Percentiles rank a stretch among this genome's conserved stretches.
These are phyloP conservation scores for Ophiocordyceps polyrhachis-furcata DNA, from an alignment of 2,329 filamentous ascomycete species.

Conservation along the genomic window DNA sequence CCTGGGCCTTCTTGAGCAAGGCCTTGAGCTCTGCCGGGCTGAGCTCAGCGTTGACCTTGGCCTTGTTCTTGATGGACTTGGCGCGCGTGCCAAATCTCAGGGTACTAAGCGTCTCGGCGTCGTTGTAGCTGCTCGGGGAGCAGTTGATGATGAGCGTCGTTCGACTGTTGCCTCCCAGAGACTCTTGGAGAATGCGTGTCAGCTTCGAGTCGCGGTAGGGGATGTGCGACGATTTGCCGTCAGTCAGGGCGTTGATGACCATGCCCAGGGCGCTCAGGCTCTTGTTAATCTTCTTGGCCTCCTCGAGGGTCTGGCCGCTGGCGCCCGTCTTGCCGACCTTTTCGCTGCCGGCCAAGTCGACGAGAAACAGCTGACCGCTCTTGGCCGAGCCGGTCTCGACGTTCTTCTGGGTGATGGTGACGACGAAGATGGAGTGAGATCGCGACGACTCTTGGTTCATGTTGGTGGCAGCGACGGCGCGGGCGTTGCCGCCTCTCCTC, in stretches of 20 bases:
- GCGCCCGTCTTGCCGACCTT: conserved; percentile 98
- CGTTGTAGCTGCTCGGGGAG: conserved; percentile 97
- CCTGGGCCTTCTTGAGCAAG: conserved; percentile 80
- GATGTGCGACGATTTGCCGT: conserved; percentile 90
- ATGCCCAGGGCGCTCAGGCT: conserved; percentile 94
- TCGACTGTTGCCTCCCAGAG: conserved; percentile 87
- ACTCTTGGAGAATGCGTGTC: conserved; percentile 92
- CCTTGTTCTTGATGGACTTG: conserved; percentile 99
- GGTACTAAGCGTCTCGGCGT: conserved; percentile 81
- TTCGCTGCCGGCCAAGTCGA: conserved; percentile 95
- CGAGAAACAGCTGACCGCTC: conserved; percentile 89
- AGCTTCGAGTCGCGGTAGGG: conserved; percentile 97
- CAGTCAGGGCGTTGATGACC: conserved; percentile 95
- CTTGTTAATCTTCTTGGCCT: conserved; percentile 99
- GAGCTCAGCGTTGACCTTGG: conserved; percentile 96
- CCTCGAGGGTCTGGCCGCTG: conserved; percentile 89
- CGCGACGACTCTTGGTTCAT: conserved; percentile 99
- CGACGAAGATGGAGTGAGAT: conserved; percentile 94
- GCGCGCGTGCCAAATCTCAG: conserved; percentile 88
- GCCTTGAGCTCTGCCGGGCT: conserved; percentile 90
- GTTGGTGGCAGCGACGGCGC: conserved; percentile 90
- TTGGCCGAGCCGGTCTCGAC: conserved; percentile 90
- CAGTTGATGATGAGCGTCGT: conserved; percentile 99
- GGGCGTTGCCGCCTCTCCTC: conserved; percentile 72
- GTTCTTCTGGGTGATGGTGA: conserved; percentile 95